phyloP scores from a whole-genome alignment of 768 basidiomycete genomes.

The Boletus edulis region DNA sequence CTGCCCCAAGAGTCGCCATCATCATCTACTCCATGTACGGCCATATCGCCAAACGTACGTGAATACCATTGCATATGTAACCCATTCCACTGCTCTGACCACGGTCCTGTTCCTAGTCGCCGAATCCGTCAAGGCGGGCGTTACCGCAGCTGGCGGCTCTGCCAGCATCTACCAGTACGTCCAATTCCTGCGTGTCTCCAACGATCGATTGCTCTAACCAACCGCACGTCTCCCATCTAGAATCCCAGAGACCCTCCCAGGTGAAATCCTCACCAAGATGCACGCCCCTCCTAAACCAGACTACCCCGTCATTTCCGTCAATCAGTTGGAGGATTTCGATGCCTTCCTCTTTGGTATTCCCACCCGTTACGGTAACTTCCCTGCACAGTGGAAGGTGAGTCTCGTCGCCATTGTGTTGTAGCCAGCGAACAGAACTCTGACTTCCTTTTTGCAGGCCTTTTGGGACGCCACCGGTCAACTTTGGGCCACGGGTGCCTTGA shows the following conservation, averaged over 20 bases:
- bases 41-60: slow-evolving; percentile 61
- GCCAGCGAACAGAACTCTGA: too few species aligned
- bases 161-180: slow-evolving; percentile 56
- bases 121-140: slow-evolving; percentile 45
- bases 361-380: slow-evolving; percentile 78
- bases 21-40: slow-evolving; percentile 77
- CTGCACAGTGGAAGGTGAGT: slow-evolving; percentile 74
- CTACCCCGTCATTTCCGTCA: slow-evolving; percentile 65
- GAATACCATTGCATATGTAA: slow-evolving; percentile 15
- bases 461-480: slow-evolving; percentile 74
- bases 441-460: slow-evolving; percentile 45
- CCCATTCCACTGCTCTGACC: too few species aligned
- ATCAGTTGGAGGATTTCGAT: slow-evolving; percentile 54
- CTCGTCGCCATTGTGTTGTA: too few species aligned
- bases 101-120: slow-evolving; percentile 47
- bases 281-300: slow-evolving; percentile 67
- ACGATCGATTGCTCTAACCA: not conserved
- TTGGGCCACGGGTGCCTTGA: slow-evolving; percentile 57
- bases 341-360: slow-evolving; percentile 76
- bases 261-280: slow-evolving; percentile 66
- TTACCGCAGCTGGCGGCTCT: slow-evolving; percentile 47
- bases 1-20: slow-evolving; percentile 61
- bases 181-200: not conserved
- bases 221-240: slow-evolving; percentile 32
- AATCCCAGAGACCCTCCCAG: slow-evolving; percentile 74